Base-by-base conservation (phyloP, 441 rosid genomes). In the Gossypium trilobum region DNA sequence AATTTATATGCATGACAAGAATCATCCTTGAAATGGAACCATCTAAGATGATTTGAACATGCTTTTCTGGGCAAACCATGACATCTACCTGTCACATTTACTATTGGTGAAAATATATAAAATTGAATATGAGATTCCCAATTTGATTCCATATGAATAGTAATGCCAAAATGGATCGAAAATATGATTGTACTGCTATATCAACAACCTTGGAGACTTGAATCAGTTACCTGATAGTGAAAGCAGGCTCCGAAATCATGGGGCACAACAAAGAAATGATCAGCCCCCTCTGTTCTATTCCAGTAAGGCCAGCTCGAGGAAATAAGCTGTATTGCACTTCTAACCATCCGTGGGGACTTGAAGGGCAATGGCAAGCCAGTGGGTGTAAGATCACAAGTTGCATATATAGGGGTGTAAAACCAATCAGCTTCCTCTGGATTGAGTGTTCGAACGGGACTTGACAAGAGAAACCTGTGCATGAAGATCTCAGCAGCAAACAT, bases 161-260 rank as follows among this genome's bases (percentile, higher is more conserved):
- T 57, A 22, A 57, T 57, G 33, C 62, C 33, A 57, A 63, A 63
- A 36, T 63, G 20, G 68, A 36, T 63, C 0, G 7, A n/a, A 31
- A 2, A 10, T 36, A 36, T 36, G 42, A 36, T 36, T 36, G 42
- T 36, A 7, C 10, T 8, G 42, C 42, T 36, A 36, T 36, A 36
- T 6, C 42, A 36, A 36, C 42, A 36, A 36, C 42, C 42, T 36
- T 36, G 42, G 10, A 16, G 56, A 51, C 17, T 16, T 14, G 54
- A 69, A 13, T 20, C 25, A 13, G 19, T 64, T 81, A 87, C 97
- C 88, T 88, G 98, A 67, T 93, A 91, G 68, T 93, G 98, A 77
- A 93, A 93, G 85, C 97, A 91, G 36, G 97, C 96, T 70, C 98
- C 98, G 72, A 91, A 92, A 74, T 92, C 98, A 78, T 89, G 98